Evolutionary conservation across 441 rosid genomes (phyloP), one percentile per base, ranked within the genome.

Genomic region (Macaranga tanarius): DNA sequence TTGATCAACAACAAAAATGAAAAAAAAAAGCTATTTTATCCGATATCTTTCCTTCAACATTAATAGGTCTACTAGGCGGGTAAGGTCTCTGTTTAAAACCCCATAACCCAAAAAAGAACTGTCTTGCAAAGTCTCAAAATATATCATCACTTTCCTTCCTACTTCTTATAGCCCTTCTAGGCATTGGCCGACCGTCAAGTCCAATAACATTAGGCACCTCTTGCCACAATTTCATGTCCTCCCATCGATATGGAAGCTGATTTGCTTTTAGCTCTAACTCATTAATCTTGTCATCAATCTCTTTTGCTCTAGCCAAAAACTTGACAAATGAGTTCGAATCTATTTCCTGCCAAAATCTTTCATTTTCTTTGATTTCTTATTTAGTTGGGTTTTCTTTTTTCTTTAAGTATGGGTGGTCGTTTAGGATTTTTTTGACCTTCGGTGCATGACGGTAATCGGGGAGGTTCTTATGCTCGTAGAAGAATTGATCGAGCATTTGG

Each of bases 61-160:
- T 95, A 28, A 89, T 87, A 51, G 97, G 97, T 64, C 90, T 80
- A 62, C 96, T 87, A 0, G 93, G 87, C 0, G 97, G 97, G 78
- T 94, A 94, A 10, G 98, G 97, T 52, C 98, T 76, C 74, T 88
- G 96, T 19, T 92, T 75, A 76, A 89, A 94, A 28, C 98, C 97
- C 98, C 97, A 92, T 12, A 94, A 91, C 2, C 98, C 96, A 20
- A 94, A 88, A 63, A 83, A 84, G 80, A 94, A 94, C 87, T 94
- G 95, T 77, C 79, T 86, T 65, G 88, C 77, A 74, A 92, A 94
- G 86, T 92, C 97, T 96, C 96, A 90, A 79, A 93, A 94, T 87
- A 92, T 94, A 67, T 90, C 83, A 78, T 94, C 97, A 65, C 95
- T 89, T 85, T 92, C 95, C 77, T 85, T 69, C 75, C 67, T 88